Evolutionary conservation across 768 basidiomycete genomes (phyloP).

Genomic region (Hygrophorus pudorinus): DNA sequence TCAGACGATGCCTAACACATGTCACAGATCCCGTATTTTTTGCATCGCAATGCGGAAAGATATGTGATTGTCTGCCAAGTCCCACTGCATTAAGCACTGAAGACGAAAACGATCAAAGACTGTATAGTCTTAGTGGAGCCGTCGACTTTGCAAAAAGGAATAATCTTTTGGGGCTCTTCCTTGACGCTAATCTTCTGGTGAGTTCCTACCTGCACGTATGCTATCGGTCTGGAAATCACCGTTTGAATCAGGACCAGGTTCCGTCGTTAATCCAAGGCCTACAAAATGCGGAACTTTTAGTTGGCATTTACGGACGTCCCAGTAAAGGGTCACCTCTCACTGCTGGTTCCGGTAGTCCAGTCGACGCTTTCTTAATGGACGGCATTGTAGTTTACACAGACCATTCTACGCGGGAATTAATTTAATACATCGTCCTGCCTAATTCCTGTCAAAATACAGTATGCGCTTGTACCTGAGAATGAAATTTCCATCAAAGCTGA

Average conservation of each 20-base stretch:
- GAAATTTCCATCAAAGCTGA: no score
- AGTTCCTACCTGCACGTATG: slow-evolving; percentile 19
- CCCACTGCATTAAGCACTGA: slow-evolving; percentile 29
- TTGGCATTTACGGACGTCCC: slow-evolving; percentile 69
- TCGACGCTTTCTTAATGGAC: slow-evolving; percentile 62
- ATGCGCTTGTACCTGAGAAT: not conserved
- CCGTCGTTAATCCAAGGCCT: slow-evolving; percentile 86
- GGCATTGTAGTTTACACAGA: slow-evolving; percentile 63
- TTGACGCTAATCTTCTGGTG: slow-evolving; percentile 83
- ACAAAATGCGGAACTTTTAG: slow-evolving; percentile 78
- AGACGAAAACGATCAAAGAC: slow-evolving; percentile 37
- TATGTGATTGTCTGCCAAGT: slow-evolving; percentile 25
- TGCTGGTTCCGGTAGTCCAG: slow-evolving; percentile 34
- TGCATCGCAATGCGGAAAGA: slow-evolving; percentile 76
- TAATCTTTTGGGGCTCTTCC: slow-evolving; percentile 85
- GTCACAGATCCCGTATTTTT: slow-evolving; percentile 88
- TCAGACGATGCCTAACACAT: not conserved
- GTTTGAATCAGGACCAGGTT: slow-evolving; percentile 55
- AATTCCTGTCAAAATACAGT: not conserved
- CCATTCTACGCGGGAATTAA: slow-evolving; percentile 40
- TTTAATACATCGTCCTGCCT: slow-evolving; percentile 12
- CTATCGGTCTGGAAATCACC: not conserved
- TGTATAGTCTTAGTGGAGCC: slow-evolving; percentile 74
- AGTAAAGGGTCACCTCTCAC: slow-evolving; percentile 30
- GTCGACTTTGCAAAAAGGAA: slow-evolving; percentile 91